Evolutionary conservation across 306 rosid genomes (phyloP).

Genomic region (Hylodesmum podocarpum): DNA sequence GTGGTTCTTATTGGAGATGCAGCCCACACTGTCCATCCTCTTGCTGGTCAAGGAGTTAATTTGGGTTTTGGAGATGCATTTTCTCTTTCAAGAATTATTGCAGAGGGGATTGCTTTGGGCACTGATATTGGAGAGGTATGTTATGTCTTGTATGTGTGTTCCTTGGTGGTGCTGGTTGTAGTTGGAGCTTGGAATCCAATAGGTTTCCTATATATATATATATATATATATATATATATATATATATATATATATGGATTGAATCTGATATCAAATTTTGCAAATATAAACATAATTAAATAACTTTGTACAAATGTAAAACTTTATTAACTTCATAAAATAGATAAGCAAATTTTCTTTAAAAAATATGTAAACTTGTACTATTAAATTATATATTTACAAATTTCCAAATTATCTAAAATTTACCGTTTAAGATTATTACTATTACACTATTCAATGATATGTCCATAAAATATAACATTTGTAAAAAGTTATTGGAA

Average conservation of each 20-base stretch:
- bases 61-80: conserved; percentile 86
- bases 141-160: not conserved
- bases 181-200: not conserved
- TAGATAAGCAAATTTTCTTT: no score
- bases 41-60: conserved; percentile 98
- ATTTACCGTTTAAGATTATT: not conserved
- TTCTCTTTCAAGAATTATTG: conserved; percentile 72
- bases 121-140: conserved; percentile 79
- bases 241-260: not conserved
- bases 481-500: not conserved
- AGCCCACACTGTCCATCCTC: conserved; percentile 92
- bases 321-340: no score
- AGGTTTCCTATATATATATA: not conserved
- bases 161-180: not conserved
- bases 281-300: not conserved
- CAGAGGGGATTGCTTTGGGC: conserved; percentile 83
- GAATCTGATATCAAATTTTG: not conserved
- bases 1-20: conserved; percentile 90
- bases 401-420: not conserved
- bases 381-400: not conserved
- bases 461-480: not conserved
- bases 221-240: no score
- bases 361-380: not conserved
- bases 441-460: not conserved
- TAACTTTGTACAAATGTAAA: no score